phyloP scores from a whole-genome alignment of 345 rosid genomes.

The Sonneratia alba region DNA sequence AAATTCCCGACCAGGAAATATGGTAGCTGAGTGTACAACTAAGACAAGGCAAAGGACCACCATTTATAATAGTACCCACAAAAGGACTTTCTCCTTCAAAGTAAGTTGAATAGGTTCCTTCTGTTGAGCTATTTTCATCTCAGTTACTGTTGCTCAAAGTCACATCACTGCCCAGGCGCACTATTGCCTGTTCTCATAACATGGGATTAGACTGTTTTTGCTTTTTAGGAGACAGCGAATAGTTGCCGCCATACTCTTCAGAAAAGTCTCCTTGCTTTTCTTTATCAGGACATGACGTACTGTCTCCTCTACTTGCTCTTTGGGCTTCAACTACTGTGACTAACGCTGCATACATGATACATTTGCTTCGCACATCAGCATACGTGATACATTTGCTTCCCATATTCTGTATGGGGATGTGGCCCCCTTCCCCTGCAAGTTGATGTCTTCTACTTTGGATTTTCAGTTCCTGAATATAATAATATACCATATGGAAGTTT shows the following conservation, averaged over 20 bases:
- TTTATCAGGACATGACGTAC: conserved; percentile 3
- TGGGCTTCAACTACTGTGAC: background rate
- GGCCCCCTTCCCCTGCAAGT: background rate
- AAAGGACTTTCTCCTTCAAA: background rate
- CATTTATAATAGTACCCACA: conserved; percentile 2
- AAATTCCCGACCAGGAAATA: conserved; percentile 32
- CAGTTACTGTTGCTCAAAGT: background rate
- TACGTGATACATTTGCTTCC: too few relatives aligned
- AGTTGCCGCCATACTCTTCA: conserved; percentile 2
- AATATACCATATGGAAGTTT: background rate
- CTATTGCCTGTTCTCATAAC: background rate
- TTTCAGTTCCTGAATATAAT: background rate
- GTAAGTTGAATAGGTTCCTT: conserved; percentile 1
- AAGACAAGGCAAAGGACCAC: conserved; percentile 31
- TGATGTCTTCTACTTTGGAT: background rate
- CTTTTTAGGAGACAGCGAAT: conserved; percentile 4
- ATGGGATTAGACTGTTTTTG: conserved; percentile 8
- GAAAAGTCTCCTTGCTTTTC: conserved; percentile 7
- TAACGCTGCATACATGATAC: background rate
- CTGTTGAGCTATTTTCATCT: background rate
- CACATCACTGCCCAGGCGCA: background rate
- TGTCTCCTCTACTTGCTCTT: background rate
- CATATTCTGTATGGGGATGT: background rate
- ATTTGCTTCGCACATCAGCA: too few relatives aligned
- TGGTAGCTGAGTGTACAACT: conserved; percentile 58